Percentiles rank a stretch among this genome's conserved stretches.
phyloP scores from a whole-genome alignment of 1,139 yeast genomes.

The Spencermartinsiella ligniputridi region DNA sequence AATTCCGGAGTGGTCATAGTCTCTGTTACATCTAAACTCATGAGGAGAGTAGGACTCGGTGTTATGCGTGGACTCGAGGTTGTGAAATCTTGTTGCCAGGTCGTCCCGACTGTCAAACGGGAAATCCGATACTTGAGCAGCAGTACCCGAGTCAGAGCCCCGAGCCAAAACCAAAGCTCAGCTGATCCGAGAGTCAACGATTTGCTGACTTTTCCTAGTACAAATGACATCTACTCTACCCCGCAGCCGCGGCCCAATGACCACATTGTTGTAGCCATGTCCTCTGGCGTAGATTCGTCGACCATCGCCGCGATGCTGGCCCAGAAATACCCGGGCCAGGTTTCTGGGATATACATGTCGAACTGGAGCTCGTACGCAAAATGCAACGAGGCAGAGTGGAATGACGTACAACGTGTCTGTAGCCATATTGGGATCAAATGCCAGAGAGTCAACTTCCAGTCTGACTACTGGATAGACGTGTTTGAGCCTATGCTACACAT shows the following conservation, averaged over 20 bases:
- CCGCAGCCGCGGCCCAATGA: neutral
- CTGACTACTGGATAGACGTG: conserved; percentile 88
- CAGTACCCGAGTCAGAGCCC: too few relatives aligned
- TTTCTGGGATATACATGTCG: conserved; percentile 83
- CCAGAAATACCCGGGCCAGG: conserved; percentile 43
- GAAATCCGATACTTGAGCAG: too few relatives aligned
- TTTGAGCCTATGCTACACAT: conserved; percentile 84
- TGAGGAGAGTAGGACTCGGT: too few relatives aligned
- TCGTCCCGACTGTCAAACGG: too few relatives aligned
- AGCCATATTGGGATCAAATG: conserved; percentile 58
- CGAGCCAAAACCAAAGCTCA: too few relatives aligned
- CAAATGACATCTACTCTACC: neutral
- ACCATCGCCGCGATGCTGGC: conserved; percentile 76
- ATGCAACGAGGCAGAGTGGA: conserved; percentile 88
- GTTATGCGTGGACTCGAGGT: too few relatives aligned
- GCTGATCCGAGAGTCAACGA: too few relatives aligned
- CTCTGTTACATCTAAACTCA: too few relatives aligned
- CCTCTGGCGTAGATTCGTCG: conserved; percentile 95
- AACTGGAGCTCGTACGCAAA: conserved; percentile 74
- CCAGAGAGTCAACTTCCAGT: conserved; percentile 76
- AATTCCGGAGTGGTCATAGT: too few relatives aligned
- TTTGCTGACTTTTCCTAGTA: too few relatives aligned
- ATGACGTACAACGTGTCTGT: conserved; percentile 68
- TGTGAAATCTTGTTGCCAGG: too few relatives aligned
- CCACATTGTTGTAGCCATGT: conserved; percentile 80